Evolutionary conservation across 73 alveolate genomes (phyloP), one percentile per base, ranked within the genome.

Genomic region (Stentor roeselii): DNA sequence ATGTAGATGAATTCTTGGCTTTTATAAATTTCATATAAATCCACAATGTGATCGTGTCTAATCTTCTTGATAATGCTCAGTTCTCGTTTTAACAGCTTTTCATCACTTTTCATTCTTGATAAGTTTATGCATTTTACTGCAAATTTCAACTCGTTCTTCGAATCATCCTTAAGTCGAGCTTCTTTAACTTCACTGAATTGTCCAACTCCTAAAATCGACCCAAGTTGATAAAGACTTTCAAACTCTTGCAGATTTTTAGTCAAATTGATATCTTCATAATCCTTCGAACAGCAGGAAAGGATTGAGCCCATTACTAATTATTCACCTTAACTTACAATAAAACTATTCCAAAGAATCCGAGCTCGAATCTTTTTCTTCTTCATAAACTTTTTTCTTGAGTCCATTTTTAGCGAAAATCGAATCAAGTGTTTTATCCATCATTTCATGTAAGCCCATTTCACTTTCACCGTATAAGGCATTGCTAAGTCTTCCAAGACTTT

Each of bases 401-500:
- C 67, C 67, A 50, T 50, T 50, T 50, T 50, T 50, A 11, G 21
- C 21, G 67, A 50, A 50, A 6, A 50, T 11, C 21, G 67, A 50
- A 11, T 50, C 67, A 11, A 50, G 21, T 11, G 67, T 50, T 50
- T 50, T 50, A 50, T 50, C 67, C 67, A 50, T 50, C 67, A 50
- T 50, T 50, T 50, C 67, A 50, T 6, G 6, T 50, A 50, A 50
- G 67, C 67, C 21, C 21, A 50, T 50, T 50, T 50, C 67, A 6
- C 6, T 50, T 11, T 50, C 30, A 50, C 67, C 67, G 21, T 50
- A 85, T 15, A 78, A n/a, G 27, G 78, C 91, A 85, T 75, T 76
- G 32, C 87, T 86, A 0, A 86, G 60, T 39, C 92, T 80, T 27
- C 89, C 92, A n/a, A 86, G 27, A 41, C 78, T 75, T 36, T 86